Evolutionary conservation across 1,139 yeast genomes (phyloP).

Genomic region (Sugiyamaella japonica): DNA sequence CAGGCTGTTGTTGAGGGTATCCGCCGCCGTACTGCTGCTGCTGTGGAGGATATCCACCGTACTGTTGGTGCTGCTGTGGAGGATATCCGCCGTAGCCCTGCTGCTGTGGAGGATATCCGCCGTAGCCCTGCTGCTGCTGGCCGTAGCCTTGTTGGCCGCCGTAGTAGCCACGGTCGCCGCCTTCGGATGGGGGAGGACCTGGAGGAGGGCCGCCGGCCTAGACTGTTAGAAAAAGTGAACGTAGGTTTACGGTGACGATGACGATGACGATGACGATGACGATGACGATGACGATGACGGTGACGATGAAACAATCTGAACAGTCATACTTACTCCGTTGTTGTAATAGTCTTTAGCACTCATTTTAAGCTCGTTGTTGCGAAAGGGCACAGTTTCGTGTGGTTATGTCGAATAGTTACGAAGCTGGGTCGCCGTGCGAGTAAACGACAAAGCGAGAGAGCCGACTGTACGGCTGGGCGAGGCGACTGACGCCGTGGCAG

Average conservation of each 20-base stretch:
- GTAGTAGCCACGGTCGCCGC: conserved; percentile 29
- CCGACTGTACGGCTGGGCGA: not conserved
- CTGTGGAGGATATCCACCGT: not conserved
- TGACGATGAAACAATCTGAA: no score
- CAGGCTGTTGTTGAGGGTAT: conserved; percentile 39
- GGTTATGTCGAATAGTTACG: not conserved
- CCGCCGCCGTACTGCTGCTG: conserved; percentile 24
- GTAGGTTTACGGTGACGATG: no score
- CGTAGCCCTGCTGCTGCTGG: conserved; percentile 21
- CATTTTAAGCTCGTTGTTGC: conserved; percentile 21
- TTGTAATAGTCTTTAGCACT: conserved; percentile 32
- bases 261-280: no score
- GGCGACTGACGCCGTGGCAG: no score
- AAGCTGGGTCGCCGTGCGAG: not conserved
- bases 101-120: not conserved
- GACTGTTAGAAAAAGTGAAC: not conserved
- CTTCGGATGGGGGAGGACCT: conserved; percentile 16
- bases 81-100: conserved; percentile 22
- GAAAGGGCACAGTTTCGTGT: not conserved
- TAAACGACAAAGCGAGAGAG: not conserved
- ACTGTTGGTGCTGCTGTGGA: not conserved
- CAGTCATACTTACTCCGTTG: conserved; percentile 21
- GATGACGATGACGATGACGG: no score
- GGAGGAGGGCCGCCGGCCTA: conserved; percentile 4
- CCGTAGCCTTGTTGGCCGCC: conserved; percentile 16